phyloP scores from a whole-genome alignment of 1,139 yeast species.

The Pichia sp. region DNA sequence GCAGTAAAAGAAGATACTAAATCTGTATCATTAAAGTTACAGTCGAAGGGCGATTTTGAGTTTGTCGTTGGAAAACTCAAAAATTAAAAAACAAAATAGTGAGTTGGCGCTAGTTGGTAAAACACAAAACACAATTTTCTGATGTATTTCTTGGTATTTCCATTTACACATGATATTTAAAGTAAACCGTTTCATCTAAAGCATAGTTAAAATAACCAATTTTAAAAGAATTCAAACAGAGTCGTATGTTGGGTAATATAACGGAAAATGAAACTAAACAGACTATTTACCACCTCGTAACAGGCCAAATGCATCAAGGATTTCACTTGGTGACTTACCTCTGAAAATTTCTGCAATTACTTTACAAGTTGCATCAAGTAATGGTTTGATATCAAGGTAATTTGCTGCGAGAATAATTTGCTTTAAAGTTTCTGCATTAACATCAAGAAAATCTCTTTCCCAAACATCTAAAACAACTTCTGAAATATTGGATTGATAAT shows the following conservation, averaged over 20 bases:
- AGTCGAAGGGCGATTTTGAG: background rate
- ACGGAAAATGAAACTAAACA: background rate
- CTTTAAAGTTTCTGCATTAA: slow-evolving; percentile 92
- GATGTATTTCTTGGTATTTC: background rate
- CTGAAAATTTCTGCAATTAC: slow-evolving; percentile 94
- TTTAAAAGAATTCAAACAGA: too few species aligned
- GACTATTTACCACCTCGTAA: slow-evolving; percentile 30
- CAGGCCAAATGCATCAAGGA: slow-evolving; percentile 77
- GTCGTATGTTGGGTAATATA: background rate
- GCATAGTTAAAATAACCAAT: too few species aligned
- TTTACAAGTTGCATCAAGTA: slow-evolving; percentile 91
- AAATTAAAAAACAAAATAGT: background rate
- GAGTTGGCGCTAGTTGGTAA: background rate
- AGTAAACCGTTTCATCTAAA: too few species aligned
- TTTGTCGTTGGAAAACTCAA: background rate
- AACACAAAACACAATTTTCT: too few species aligned
- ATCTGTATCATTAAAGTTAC: background rate
- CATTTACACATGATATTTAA: too few species aligned
- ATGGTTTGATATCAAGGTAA: slow-evolving; percentile 82
- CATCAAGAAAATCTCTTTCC: slow-evolving; percentile 90
- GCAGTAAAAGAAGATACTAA: background rate
- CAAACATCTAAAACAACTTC: slow-evolving; percentile 76
- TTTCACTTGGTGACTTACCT: slow-evolving; percentile 89
- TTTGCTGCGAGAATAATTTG: slow-evolving; percentile 92
- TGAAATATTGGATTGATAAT: slow-evolving; percentile 41